A percentile compares a stretch with the other conserved stretches of the same genome.
phyloP scores from a whole-genome alignment of 192 early-diverging fungal species.

The Backusella psychrophila region DNA sequence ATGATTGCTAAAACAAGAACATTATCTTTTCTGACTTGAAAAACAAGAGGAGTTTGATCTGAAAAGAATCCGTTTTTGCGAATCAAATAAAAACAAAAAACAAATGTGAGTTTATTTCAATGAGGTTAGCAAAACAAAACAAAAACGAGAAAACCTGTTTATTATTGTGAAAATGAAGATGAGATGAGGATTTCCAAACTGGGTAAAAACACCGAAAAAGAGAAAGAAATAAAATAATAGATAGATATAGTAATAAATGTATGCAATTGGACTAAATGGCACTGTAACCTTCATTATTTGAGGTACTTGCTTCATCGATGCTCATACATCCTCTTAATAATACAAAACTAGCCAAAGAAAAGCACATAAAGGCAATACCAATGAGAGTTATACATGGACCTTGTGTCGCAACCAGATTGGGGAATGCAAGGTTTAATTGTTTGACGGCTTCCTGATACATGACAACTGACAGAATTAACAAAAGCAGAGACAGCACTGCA shows the following conservation, averaged over 20 bases:
- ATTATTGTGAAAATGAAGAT: background rate
- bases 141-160: background rate
- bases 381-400: constrained; percentile 31
- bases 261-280: background rate
- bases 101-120: background rate
- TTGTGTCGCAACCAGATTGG: constrained; percentile 21
- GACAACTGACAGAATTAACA: constrained; percentile 14
- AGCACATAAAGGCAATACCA: constrained; percentile 18
- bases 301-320: constrained; percentile 3
- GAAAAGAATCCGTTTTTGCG: background rate
- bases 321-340: constrained; percentile 25
- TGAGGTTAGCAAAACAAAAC: too few relatives aligned
- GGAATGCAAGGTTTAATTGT: constrained; percentile 21
- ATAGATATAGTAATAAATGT: background rate
- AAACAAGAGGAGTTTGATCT: background rate
- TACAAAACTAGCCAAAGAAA: constrained; percentile 7
- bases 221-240: background rate
- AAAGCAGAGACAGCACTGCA: constrained; percentile 14
- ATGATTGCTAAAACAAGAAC: background rate
- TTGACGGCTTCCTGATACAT: constrained; percentile 23
- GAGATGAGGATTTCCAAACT: background rate
- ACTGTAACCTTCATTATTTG: background rate
- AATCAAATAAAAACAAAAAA: background rate
- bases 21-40: background rate
- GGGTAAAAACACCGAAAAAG: background rate